Evolutionary conservation across 2,329 filamentous ascomycete genomes (phyloP), one percentile per base, ranked within the genome.

Genomic region (Fusarium guadeloupense): DNA sequence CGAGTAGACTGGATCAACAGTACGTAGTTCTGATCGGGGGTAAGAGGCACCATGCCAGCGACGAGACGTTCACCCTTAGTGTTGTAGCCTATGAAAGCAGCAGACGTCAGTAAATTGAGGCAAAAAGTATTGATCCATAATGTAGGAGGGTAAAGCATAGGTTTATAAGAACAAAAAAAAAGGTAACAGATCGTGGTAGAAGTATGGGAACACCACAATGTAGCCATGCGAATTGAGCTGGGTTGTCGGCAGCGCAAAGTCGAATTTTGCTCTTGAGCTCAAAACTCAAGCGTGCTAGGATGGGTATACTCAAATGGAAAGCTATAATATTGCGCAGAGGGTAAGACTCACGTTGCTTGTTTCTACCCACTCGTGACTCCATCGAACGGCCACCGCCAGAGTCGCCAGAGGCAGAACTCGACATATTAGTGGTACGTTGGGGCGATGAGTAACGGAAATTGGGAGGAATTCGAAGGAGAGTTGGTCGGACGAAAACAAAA

Each of bases 1-100:
- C 92, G 87, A 46, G 91, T 94, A 49, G 93, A 97, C 80, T 97
- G 93, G 70, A 98, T 97, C 68, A 99, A 83, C 68, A 99, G 84
- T 59, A 99, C 94, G 76, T 91, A 89, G 70, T 88, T 89, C 76
- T 92, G 94, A 80, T 97, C 93, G 70, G 84, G 78, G 50, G 92
- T 95, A 65, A 98, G 83, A 64, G 95, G 92, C 41, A 99, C 95
- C 54, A 98, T 89, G 69, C 95, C 95, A 59, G 95, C 94, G 69
- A 99, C 95, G 60, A 98, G 88, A 67, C 95, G 90, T 79, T 98
- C 94, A 80, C 94, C 94, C 76, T 92, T 90, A 57, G 90, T 80
- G 72, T 92, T 93, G 80, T 98, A 99, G 73, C 93, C 95, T 98
- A 78, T 51, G 71, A 53, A 68, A 43, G 48, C 48, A 60, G 64